These are phyloP conservation scores for Alternaria atra DNA, from an alignment of 2,329 filamentous ascomycete genomes.

Conservation along the genomic window DNA sequence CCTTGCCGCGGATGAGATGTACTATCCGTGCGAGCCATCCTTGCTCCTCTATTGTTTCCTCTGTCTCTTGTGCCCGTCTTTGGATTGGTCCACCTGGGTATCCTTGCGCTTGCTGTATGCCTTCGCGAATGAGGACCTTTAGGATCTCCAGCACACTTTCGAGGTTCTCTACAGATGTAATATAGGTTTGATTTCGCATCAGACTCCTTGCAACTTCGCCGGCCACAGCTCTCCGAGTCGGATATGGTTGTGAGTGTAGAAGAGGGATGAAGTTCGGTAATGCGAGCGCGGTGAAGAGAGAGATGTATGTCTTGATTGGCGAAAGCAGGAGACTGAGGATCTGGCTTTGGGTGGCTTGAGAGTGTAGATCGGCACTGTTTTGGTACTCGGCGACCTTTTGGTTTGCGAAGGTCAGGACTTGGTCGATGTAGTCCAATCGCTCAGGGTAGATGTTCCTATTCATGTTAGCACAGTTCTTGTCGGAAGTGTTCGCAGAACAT, in stretches of 20 bases:
- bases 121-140: constrained; percentile 92
- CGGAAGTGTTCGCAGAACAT: constrained; percentile 35
- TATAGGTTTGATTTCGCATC: constrained; percentile 81
- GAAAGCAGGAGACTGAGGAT: constrained; percentile 90
- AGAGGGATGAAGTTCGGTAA: constrained; percentile 92
- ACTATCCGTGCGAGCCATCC: constrained; percentile 94
- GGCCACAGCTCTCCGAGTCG: constrained; percentile 88
- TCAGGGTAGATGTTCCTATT: constrained; percentile 87
- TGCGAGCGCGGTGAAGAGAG: constrained; percentile 94
- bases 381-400: constrained; percentile 87
- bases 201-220: constrained; percentile 85
- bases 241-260: constrained; percentile 89
- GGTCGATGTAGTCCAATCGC: constrained; percentile 91
- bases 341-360: constrained; percentile 84
- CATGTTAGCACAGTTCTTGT: constrained; percentile 33
- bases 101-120: constrained; percentile 79
- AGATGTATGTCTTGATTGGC: constrained; percentile 87
- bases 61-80: constrained; percentile 82
- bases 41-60: constrained; percentile 98
- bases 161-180: constrained; percentile 79
- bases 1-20: constrained; percentile 81
- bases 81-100: constrained; percentile 82
- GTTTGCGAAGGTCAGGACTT: constrained; percentile 88
- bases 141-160: constrained; percentile 89
- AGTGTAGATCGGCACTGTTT: constrained; percentile 95